Conservation (phyloP, 2,329 filamentous ascomycete species). For the Paracoccidioides lutzii region DNA sequence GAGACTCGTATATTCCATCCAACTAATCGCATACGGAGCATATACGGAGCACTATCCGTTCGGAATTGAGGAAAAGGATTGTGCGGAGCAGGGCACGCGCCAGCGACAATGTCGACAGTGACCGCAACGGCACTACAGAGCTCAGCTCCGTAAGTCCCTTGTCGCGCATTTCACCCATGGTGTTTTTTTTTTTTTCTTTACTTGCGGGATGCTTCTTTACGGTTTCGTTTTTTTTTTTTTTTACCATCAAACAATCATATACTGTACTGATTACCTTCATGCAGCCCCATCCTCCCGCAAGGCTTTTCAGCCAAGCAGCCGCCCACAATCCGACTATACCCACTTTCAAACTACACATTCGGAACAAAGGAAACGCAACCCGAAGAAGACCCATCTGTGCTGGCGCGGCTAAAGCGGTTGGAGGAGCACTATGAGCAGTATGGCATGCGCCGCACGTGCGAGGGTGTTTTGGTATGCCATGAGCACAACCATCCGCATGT, state of each 20-base stretch:
- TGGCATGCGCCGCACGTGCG: conserved; percentile 94
- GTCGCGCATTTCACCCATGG: neutral
- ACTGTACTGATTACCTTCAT: conserved; percentile 5
- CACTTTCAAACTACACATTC: conserved; percentile 96
- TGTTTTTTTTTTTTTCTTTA: neutral
- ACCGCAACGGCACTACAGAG: conserved; percentile 64
- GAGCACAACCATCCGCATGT: conserved; percentile 99
- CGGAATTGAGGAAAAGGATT: neutral
- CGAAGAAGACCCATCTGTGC: conserved; percentile 91
- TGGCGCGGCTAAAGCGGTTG: conserved; percentile 82
- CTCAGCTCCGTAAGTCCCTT: conserved; percentile 47
- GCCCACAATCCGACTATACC: conserved; percentile 77
- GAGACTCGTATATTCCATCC: neutral
- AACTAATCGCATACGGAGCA: neutral
- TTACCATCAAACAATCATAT: neutral
- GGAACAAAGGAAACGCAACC: conserved; percentile 97
- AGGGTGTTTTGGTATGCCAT: conserved; percentile 93
- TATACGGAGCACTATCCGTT: neutral
- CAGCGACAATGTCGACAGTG: conserved; percentile 61
- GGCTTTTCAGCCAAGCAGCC: conserved; percentile 84
- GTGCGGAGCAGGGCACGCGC: neutral
- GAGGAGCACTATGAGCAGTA: conserved; percentile 86
- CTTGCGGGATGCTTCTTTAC: neutral
- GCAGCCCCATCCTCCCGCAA: conserved; percentile 60
- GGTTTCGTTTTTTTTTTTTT: neutral